A percentile compares a stretch with the other conserved stretches of the same genome.
These are phyloP conservation scores for Fusarium udum DNA, from an alignment of 2,329 filamentous ascomycete genomes.

Conservation along the genomic window DNA sequence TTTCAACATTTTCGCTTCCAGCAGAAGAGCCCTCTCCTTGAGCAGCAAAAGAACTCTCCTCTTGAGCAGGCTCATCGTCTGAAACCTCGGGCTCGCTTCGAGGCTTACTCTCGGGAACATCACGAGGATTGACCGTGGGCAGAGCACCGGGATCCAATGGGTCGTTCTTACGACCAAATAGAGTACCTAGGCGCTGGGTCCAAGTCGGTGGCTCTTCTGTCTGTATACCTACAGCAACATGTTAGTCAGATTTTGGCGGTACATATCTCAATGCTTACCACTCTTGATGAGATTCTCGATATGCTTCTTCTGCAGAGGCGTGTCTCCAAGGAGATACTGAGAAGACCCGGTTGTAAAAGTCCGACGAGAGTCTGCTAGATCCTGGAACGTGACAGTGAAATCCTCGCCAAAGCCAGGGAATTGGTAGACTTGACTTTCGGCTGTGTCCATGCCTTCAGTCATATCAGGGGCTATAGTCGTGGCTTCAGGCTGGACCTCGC, in stretches of 20 bases:
- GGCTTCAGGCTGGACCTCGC: neutral
- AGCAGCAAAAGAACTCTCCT: neutral
- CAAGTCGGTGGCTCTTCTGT: slow-evolving; percentile 10
- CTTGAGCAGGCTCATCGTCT: neutral
- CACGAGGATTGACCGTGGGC: slow-evolving; percentile 26
- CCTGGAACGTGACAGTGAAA: slow-evolving; percentile 22
- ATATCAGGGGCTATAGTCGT: neutral
- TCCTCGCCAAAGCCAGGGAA: slow-evolving; percentile 10
- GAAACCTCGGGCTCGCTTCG: neutral
- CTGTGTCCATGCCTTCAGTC: neutral
- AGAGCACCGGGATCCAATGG: slow-evolving; percentile 26
- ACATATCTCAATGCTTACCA: slow-evolving; percentile 23
- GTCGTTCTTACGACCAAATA: slow-evolving; percentile 1
- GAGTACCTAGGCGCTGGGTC: slow-evolving; percentile 10
- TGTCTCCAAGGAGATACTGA: slow-evolving; percentile 46
- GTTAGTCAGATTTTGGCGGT: neutral
- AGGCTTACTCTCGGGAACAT: slow-evolving; percentile 33
- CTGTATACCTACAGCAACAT: slow-evolving; percentile 20
- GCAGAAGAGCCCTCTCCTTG: neutral
- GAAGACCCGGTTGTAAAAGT: slow-evolving; percentile 38
- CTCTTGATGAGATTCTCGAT: slow-evolving; percentile 36
- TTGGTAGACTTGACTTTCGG: neutral
- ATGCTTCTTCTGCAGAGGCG: slow-evolving; percentile 41
- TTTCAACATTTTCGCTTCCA: neutral
- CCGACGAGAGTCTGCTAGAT: slow-evolving; percentile 28